Percentiles rank a stretch among this genome's conserved stretches.
phyloP scores from a whole-genome alignment of 176 grass and related monocot genomes.

The Triticum dicoccoides region DNA sequence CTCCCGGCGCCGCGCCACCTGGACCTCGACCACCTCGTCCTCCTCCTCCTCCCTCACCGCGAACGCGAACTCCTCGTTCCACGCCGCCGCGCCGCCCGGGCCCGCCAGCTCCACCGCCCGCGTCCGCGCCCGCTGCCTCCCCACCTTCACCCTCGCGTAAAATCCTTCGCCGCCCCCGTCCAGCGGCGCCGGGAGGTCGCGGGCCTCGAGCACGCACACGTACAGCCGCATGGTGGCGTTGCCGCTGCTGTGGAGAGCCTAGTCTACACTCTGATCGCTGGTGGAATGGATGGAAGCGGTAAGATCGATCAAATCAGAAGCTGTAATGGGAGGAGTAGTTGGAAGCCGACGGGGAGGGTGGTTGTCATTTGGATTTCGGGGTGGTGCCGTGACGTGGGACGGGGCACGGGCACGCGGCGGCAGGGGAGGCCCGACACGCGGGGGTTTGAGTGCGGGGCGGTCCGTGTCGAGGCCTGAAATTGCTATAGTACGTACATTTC shows the following conservation, averaged over 20 bases:
- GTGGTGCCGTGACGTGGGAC: slow-evolving; percentile 31
- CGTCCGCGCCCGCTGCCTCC: slow-evolving; percentile 55
- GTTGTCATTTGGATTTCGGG: not conserved
- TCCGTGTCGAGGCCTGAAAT: not conserved
- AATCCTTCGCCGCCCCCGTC: not conserved
- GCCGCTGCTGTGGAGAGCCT: not conserved
- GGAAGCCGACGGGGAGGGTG: not conserved
- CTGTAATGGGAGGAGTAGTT: not conserved
- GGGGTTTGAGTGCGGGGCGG: not conserved
- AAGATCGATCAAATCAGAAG: not conserved
- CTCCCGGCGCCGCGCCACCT: slow-evolving; percentile 42
- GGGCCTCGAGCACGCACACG: slow-evolving; percentile 64
- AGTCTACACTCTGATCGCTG: not conserved
- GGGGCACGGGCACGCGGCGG: slow-evolving; percentile 12
- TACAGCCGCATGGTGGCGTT: slow-evolving; percentile 48
- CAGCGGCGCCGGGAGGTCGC: slow-evolving; percentile 26
- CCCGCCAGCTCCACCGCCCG: slow-evolving; percentile 38
- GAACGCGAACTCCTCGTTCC: slow-evolving; percentile 84
- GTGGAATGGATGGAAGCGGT: not conserved
- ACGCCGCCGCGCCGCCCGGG: slow-evolving; percentile 27
- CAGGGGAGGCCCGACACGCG: slow-evolving; percentile 9
- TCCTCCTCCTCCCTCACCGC: slow-evolving; percentile 18
- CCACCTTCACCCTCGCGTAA: slow-evolving; percentile 68
- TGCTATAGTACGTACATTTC: no score
- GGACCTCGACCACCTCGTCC: slow-evolving; percentile 33